phyloP scores from a whole-genome alignment of 2,329 filamentous ascomycete species.

The Alternaria ventricosa region DNA sequence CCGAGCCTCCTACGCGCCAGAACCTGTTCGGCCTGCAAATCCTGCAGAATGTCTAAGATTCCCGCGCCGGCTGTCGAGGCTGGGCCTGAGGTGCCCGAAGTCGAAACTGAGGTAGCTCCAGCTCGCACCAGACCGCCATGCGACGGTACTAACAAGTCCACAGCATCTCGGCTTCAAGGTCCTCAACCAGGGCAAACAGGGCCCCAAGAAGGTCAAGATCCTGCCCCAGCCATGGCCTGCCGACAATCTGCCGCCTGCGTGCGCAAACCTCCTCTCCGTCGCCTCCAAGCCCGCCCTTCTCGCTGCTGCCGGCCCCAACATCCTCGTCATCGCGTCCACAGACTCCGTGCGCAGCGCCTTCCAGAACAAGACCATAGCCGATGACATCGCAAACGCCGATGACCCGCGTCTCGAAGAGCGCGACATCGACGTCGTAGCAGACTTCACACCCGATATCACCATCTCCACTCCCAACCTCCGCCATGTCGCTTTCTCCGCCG shows the following conservation, averaged over 20 bases:
- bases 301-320: slow-evolving; percentile 85
- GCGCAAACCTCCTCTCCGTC: slow-evolving; percentile 82
- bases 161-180: slow-evolving; percentile 80
- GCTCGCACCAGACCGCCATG: background rate
- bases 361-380: slow-evolving; percentile 49
- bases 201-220: slow-evolving; percentile 81
- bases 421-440: slow-evolving; percentile 69
- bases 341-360: slow-evolving; percentile 80
- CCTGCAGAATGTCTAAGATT: slow-evolving; percentile 59
- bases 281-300: slow-evolving; percentile 81
- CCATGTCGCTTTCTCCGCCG: slow-evolving; percentile 88
- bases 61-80: slow-evolving; percentile 54
- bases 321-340: slow-evolving; percentile 77
- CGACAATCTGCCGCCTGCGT: slow-evolving; percentile 72
- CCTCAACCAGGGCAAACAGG: slow-evolving; percentile 60
- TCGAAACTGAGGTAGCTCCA: slow-evolving; percentile 75
- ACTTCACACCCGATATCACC: slow-evolving; percentile 75
- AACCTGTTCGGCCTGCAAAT: slow-evolving; percentile 72
- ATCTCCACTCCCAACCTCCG: slow-evolving; percentile 80
- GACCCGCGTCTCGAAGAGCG: slow-evolving; percentile 27
- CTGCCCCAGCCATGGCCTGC: slow-evolving; percentile 79
- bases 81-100: slow-evolving; percentile 75
- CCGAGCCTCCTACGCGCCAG: slow-evolving; percentile 36
- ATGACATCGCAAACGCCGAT: slow-evolving; percentile 8
- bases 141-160: slow-evolving; percentile 13